Evolutionary conservation across 805 yeast genomes (phyloP).

Genomic region (Candida lessepsii): DNA sequence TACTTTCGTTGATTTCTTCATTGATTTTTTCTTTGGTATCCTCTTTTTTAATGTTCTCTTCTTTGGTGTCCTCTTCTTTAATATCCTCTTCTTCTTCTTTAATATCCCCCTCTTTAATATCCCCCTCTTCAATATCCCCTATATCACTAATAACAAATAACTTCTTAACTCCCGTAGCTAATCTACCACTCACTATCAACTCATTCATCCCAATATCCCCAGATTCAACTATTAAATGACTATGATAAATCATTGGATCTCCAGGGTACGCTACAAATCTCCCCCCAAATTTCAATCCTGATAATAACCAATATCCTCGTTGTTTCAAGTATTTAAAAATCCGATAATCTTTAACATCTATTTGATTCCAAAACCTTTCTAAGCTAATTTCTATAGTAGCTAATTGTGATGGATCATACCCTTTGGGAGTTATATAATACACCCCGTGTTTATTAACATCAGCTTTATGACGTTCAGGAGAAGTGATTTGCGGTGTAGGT

Average conservation of each 20-base stretch:
- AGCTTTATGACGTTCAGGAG: constrained; percentile 7
- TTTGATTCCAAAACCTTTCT: constrained; percentile 5
- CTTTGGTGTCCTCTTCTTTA: constrained; percentile 1
- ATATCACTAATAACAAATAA: constrained; percentile 61
- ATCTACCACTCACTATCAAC: constrained; percentile 79
- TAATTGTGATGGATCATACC: constrained; percentile 1
- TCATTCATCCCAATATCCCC: constrained; percentile 42
- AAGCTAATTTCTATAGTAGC: not conserved
- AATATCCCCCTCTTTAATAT: not conserved
- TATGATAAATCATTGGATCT: constrained; percentile 87
- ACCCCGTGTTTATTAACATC: constrained; percentile 2
- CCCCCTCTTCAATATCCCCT: not conserved
- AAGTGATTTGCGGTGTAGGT: constrained; percentile 4
- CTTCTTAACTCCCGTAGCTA: constrained; percentile 92
- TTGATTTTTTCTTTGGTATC: not conserved
- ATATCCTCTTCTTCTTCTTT: not conserved
- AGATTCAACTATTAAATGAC: constrained; percentile 68
- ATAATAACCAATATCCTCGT: constrained; percentile 58
- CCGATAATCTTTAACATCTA: constrained; percentile 8
- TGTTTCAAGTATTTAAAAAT: constrained; percentile 28
- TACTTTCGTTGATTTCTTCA: constrained; percentile 6
- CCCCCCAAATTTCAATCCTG: constrained; percentile 92
- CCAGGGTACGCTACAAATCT: constrained; percentile 90
- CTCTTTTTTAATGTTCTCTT: not conserved
- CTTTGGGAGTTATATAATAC: constrained; percentile 5